phyloP scores from a whole-genome alignment of 805 yeast genomes.

The Candida silvatica region DNA sequence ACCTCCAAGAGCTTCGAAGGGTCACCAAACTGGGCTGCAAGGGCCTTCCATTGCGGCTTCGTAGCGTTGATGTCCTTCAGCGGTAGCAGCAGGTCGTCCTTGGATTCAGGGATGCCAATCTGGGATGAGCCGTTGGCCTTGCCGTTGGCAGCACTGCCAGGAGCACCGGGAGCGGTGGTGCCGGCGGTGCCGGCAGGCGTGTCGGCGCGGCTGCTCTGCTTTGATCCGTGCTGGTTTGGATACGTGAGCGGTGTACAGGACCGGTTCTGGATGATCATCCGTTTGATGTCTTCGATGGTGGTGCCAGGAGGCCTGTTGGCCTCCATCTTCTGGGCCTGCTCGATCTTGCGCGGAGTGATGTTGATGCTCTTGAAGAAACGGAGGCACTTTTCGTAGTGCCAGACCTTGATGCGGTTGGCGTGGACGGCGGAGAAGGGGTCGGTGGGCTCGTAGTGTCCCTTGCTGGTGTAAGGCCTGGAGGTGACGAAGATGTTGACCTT shows the following conservation, averaged over 20 bases:
- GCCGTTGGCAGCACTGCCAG: background rate
- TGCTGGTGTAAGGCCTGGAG: constrained; percentile 31
- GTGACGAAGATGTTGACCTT: constrained; percentile 39
- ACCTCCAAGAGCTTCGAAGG: constrained; percentile 46
- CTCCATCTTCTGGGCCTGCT: constrained; percentile 17
- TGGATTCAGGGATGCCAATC: background rate
- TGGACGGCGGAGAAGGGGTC: constrained; percentile 41
- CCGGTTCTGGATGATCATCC: constrained; percentile 8
- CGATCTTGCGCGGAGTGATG: constrained; percentile 29
- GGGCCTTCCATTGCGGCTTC: constrained; percentile 19
- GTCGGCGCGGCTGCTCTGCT: background rate
- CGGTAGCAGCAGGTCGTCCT: constrained; percentile 25
- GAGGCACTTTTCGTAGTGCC: constrained; percentile 52
- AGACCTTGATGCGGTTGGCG: constrained; percentile 41
- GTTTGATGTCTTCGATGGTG: constrained; percentile 3
- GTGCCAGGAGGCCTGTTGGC: constrained; percentile 1
- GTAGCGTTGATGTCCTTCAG: constrained; percentile 12
- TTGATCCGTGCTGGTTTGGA: constrained; percentile 6
- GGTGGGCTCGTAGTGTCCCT: constrained; percentile 28
- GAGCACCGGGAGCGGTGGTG: background rate
- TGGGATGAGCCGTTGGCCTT: background rate
- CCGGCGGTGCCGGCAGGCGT: background rate
- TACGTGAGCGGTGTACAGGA: constrained; percentile 7
- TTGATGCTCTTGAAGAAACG: constrained; percentile 44
- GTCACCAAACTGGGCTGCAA: constrained; percentile 14